Percentiles rank a stretch among this genome's conserved stretches.
These are phyloP conservation scores for Aspergillus ruber DNA, from an alignment of 2,329 filamentous ascomycete species.

Conservation along the genomic window DNA sequence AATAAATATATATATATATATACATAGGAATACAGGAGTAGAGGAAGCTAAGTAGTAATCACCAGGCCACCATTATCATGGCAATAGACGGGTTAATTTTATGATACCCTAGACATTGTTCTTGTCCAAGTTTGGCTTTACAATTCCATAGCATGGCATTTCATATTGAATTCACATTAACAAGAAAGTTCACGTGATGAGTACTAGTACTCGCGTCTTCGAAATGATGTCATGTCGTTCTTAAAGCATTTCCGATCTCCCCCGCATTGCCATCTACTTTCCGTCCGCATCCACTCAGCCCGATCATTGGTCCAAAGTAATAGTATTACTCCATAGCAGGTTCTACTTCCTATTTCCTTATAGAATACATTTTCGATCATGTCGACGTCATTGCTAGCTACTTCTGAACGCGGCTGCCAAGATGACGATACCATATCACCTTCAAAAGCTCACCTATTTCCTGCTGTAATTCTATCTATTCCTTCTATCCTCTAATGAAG, in stretches of 20 bases:
- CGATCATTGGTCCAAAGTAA: background rate
- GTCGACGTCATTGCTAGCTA: conserved; percentile 23
- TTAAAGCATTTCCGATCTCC: background rate
- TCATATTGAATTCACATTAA: no score
- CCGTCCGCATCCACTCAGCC: background rate
- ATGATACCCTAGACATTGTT: no score
- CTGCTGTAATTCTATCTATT: background rate
- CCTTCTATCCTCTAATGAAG: background rate
- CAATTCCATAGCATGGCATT: no score
- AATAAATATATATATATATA: no score
- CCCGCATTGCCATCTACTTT: background rate
- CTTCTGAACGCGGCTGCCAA: background rate
- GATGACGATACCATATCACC: conserved; percentile 6
- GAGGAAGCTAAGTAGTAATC: no score
- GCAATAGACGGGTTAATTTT: no score
- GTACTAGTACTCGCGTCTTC: no score
- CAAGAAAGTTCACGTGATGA: no score
- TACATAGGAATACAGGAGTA: no score
- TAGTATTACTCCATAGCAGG: background rate
- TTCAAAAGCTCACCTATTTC: background rate
- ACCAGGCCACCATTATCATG: no score
- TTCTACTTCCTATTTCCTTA: background rate
- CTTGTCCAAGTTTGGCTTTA: no score
- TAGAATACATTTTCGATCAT: conserved; percentile 12
- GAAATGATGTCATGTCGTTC: background rate